Evolutionary conservation across 352 stramenopile genomes (phyloP).

Genomic region (Phytophthora kernoviae): DNA sequence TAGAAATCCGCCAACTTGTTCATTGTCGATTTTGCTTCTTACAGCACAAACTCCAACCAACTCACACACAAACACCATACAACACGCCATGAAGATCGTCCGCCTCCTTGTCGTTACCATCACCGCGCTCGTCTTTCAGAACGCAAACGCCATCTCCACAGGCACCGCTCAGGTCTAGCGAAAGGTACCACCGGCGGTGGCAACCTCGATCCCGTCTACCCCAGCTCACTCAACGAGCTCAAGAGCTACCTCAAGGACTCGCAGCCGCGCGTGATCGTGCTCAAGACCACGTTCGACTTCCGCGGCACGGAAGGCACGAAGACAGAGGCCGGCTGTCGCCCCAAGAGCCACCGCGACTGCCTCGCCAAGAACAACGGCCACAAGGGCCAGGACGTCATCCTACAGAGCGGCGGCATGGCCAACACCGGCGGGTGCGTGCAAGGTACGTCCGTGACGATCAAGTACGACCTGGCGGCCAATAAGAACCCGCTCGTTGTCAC

Average conservation of each 20-base stretch:
- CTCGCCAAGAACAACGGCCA: conserved; percentile 59
- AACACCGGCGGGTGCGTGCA: conserved; percentile 45
- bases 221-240: conserved; percentile 43
- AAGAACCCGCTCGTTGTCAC: conserved; percentile 26
- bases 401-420: conserved; percentile 50
- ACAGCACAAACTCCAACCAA: conserved; percentile 17
- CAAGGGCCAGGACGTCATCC: conserved; percentile 59
- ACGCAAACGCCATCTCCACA: conserved; percentile 2
- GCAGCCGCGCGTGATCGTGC: conserved; percentile 50
- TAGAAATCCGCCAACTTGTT: background rate
- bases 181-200: conserved; percentile 49
- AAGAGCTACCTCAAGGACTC: conserved; percentile 47
- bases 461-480: conserved; percentile 26
- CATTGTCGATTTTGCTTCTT: conserved; percentile 25
- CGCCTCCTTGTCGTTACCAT: conserved; percentile 18
- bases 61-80: background rate
- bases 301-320: conserved; percentile 47
- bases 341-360: conserved; percentile 44
- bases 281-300: conserved; percentile 59
- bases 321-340: conserved; percentile 51
- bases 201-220: conserved; percentile 42
- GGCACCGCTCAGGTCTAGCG: conserved; percentile 30
- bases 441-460: conserved; percentile 29
- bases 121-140: conserved; percentile 29
- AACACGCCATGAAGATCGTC: conserved; percentile 23